Evolutionary conservation across 1,284 basidiomycete genomes (phyloP).

Genomic region (Fomitopsis palustris): DNA sequence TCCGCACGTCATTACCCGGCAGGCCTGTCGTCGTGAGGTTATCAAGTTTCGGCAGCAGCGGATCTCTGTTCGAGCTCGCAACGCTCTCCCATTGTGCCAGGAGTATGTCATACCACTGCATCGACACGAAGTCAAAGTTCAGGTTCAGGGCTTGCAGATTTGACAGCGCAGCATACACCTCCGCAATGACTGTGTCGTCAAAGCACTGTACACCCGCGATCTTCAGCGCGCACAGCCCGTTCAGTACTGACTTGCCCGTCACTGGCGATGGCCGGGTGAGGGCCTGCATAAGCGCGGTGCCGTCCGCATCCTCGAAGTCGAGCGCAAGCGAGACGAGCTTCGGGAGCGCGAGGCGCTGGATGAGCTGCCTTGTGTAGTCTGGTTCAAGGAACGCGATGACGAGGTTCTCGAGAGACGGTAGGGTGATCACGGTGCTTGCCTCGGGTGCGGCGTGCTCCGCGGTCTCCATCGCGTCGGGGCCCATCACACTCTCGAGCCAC

Average conservation of each 20-base stretch:
- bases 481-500: constrained; percentile 32
- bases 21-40: constrained; percentile 43
- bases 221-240: constrained; percentile 38
- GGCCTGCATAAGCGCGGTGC: constrained; percentile 41
- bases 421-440: constrained; percentile 15
- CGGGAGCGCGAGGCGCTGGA: constrained; percentile 43
- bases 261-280: constrained; percentile 27
- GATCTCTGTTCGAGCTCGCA: background rate
- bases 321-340: constrained; percentile 42
- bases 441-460: background rate
- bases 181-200: constrained; percentile 28
- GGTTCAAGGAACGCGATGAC: constrained; percentile 50
- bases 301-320: constrained; percentile 48
- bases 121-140: constrained; percentile 34
- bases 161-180: constrained; percentile 34
- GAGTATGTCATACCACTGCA: constrained; percentile 39
- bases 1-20: constrained; percentile 35
- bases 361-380: constrained; percentile 40
- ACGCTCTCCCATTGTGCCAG: constrained; percentile 6
- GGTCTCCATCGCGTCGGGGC: constrained; percentile 12
- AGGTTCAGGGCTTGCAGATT: constrained; percentile 42
- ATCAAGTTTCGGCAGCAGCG: constrained; percentile 36
- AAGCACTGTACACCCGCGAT: constrained; percentile 45
- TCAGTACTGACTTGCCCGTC: constrained; percentile 24
- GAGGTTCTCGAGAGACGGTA: constrained; percentile 42